Conservation (phyloP, 2,329 filamentous ascomycete species). For the Hypoxylon sp. region DNA sequence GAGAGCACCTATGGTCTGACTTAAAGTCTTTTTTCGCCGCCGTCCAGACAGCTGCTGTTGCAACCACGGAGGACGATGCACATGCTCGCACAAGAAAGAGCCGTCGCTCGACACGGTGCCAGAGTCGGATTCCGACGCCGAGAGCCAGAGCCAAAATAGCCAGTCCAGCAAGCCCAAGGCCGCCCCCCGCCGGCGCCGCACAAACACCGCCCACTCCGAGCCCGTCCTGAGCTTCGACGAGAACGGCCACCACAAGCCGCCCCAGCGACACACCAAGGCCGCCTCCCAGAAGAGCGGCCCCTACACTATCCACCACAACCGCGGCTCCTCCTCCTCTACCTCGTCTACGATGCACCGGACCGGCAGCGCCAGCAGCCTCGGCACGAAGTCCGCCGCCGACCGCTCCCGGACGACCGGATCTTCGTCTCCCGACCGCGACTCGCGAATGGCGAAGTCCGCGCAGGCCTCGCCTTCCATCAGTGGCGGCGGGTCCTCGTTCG, state of each 20-base stretch:
- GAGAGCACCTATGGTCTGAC: constrained; percentile 50
- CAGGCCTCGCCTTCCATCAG: constrained; percentile 71
- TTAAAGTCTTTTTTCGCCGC: constrained; percentile 38
- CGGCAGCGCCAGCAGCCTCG: constrained; percentile 59
- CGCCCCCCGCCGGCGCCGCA: constrained; percentile 66
- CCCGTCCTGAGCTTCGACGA: constrained; percentile 72
- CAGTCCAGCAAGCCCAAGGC: constrained; percentile 58
- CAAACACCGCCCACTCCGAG: constrained; percentile 75
- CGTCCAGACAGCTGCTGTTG: constrained; percentile 75
- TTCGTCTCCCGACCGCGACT: constrained; percentile 60
- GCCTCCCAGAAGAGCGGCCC: constrained; percentile 73
- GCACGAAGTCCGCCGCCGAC: constrained; percentile 63
- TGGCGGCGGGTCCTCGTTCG: constrained; percentile 63
- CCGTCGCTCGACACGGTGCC: constrained; percentile 73
- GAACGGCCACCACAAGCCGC: constrained; percentile 74
- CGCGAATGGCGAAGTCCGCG: constrained; percentile 72
- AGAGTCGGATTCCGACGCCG: constrained; percentile 72
- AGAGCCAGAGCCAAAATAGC: constrained; percentile 49
- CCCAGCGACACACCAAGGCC: constrained; percentile 72
- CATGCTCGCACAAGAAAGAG: constrained; percentile 76
- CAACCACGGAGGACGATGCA: constrained; percentile 77
- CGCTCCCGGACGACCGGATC: constrained; percentile 57
- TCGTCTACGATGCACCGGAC: constrained; percentile 65
- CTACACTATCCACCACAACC: constrained; percentile 71
- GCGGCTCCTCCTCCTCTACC: constrained; percentile 60